Percentiles rank a stretch among this genome's conserved stretches.
Evolutionary conservation across 331 rosid genomes (phyloP).

Genomic region (Acacia concinna): DNA sequence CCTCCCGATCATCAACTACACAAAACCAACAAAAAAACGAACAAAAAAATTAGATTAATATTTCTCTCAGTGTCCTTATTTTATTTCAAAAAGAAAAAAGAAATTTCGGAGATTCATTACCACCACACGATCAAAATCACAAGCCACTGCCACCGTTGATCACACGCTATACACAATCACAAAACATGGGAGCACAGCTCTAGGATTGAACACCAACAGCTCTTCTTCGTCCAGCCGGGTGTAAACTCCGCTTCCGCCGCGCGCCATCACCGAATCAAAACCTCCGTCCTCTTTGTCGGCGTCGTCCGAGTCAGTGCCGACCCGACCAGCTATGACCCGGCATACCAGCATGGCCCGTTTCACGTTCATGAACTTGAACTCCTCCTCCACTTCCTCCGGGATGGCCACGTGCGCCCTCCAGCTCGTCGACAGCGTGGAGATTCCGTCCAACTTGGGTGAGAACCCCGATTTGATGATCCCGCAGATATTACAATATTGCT

Average conservation of each 20-base stretch:
- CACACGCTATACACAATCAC: constrained; percentile 76
- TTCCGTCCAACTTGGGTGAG: constrained; percentile 88
- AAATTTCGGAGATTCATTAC: neutral
- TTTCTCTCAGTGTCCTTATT: neutral
- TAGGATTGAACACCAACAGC: constrained; percentile 80
- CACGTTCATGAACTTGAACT: constrained; percentile 81
- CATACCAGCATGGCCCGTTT: constrained; percentile 91
- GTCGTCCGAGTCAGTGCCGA: constrained; percentile 62
- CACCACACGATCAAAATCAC: constrained; percentile 34
- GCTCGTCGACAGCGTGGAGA: constrained; percentile 84
- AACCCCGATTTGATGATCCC: constrained; percentile 86
- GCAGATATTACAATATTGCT: constrained; percentile 76
- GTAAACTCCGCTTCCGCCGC: constrained; percentile 56
- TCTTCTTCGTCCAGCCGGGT: constrained; percentile 80
- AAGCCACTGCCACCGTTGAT: constrained; percentile 6
- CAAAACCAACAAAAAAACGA: neutral
- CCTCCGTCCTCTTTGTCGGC: constrained; percentile 62
- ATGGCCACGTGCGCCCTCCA: constrained; percentile 84
- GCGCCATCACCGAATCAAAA: constrained; percentile 73
- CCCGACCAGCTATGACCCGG: constrained; percentile 87
- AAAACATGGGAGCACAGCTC: constrained; percentile 98
- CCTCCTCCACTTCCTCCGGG: constrained; percentile 80
- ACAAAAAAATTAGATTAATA: neutral
- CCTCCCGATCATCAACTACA: neutral
- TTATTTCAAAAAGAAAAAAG: neutral